Evolutionary conservation across 108 stramenopile species (phyloP).

Genomic region (Nitzschia inconspicua): DNA sequence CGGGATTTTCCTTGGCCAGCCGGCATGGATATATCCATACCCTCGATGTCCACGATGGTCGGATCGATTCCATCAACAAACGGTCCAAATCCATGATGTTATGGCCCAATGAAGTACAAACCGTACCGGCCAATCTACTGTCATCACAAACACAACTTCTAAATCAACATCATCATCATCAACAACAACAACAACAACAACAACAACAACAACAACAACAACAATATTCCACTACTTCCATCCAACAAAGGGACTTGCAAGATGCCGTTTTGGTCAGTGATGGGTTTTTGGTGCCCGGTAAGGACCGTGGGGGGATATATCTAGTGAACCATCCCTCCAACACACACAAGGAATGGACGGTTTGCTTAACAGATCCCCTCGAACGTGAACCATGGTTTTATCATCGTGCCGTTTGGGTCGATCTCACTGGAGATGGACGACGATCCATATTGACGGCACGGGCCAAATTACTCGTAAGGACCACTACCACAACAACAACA

Average conservation of each 20-base stretch:
- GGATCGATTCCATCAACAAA: constrained; percentile 53
- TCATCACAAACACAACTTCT: not conserved
- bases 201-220: not conserved
- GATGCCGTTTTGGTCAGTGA: constrained; percentile 87
- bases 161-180: not conserved
- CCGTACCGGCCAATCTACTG: constrained; percentile 52
- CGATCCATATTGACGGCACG: constrained; percentile 89
- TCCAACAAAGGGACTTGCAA: constrained; percentile 11
- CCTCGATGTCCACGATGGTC: constrained; percentile 57
- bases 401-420: constrained; percentile 89
- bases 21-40: constrained; percentile 58
- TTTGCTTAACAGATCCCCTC: constrained; percentile 46
- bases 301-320: constrained; percentile 90
- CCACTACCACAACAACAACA: no score
- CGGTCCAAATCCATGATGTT: constrained; percentile 53
- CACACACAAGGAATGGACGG: constrained; percentile 50
- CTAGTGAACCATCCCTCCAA: constrained; percentile 73
- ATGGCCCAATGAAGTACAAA: constrained; percentile 91
- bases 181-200: constrained; percentile 2
- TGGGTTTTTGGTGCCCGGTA: constrained; percentile 94
- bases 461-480: constrained; percentile 64
- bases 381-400: constrained; percentile 83
- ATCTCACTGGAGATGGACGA: constrained; percentile 86
- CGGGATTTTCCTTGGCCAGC: constrained; percentile 76
- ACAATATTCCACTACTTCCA: not conserved